Evolutionary conservation across 345 rosid species (phyloP), one percentile per base, ranked within the genome.

Genomic region (Pseudoturritis turrita): DNA sequence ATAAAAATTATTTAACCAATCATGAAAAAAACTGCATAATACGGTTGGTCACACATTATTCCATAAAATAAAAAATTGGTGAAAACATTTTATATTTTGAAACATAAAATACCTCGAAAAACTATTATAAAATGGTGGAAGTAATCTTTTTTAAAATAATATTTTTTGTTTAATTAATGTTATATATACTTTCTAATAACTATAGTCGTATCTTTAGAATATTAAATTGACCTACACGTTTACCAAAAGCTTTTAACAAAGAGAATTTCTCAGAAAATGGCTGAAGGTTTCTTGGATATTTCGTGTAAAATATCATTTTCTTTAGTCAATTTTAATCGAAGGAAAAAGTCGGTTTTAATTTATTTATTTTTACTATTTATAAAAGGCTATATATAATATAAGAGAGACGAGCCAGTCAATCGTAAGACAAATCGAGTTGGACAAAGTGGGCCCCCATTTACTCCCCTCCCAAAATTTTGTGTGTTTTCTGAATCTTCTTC

Each of bases 201-300:
- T 33, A 33, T 0, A 1, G 37, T 33, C 37, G 37, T 10, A 14
- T 19, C 8, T 33, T 33, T 33, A 33, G 10, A 8, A 15, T 8
- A 17, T 17, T 2, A 33, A 33, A 41, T 45, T 41, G 76, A 53
- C 57, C 19, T 5, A 54, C 41, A 15, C 55, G 46, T 21, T 22
- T 40, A 62, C 9, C 19, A 39, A 50, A 49, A 44, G 3, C 1
- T 2, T 23, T 56, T 45, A 13, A 37, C 6, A 10, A 4, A 47
- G 44, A 37, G 52, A 74, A 31, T 41, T 74, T 67, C 78, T 22
- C 0, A 43, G 73, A 74, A 74, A 35, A 8, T 6, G 0, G 68
- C 4, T 0, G 19, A 67, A 41, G 1, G 36, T 43, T 74, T 67
- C 78, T 22, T 41, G 68, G 78, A 59, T 50, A 41, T 22, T 74